Percentiles rank a stretch among this genome's conserved stretches.
phyloP scores from a whole-genome alignment of 352 stramenopile species.

The Phytophthora sojae region DNA sequence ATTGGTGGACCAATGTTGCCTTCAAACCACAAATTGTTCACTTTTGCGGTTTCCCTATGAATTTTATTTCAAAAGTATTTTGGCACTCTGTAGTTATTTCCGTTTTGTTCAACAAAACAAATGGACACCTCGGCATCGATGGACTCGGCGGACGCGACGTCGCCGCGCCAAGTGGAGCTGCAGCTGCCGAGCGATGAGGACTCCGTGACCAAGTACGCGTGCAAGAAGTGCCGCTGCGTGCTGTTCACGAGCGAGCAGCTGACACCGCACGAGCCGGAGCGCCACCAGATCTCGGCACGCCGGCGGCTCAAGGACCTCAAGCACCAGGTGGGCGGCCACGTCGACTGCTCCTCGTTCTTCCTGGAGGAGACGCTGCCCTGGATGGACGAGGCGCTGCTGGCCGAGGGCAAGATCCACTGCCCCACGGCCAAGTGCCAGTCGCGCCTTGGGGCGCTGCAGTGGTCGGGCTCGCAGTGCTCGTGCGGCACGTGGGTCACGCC shows the following conservation, averaged over 20 bases:
- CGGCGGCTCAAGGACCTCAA: constrained; percentile 80
- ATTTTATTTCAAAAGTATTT: too few relatives aligned
- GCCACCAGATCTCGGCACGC: constrained; percentile 71
- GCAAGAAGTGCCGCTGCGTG: constrained; percentile 73
- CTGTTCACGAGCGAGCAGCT: constrained; percentile 74
- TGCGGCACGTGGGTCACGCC: constrained; percentile 87
- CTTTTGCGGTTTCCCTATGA: too few relatives aligned
- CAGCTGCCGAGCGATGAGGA: constrained; percentile 8
- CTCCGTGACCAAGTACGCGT: constrained; percentile 53
- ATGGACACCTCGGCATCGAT: neutral
- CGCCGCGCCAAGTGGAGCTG: constrained; percentile 18
- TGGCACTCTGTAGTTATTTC: too few relatives aligned
- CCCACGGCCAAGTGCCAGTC: constrained; percentile 75
- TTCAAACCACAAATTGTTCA: too few relatives aligned
- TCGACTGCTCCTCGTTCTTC: constrained; percentile 75
- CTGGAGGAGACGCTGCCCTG: constrained; percentile 69
- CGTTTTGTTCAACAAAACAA: too few relatives aligned
- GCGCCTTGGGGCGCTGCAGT: constrained; percentile 74
- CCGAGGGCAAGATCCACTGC: constrained; percentile 78
- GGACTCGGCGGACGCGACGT: constrained; percentile 3
- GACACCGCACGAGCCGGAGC: constrained; percentile 62
- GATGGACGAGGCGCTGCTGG: constrained; percentile 74
- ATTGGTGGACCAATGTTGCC: too few relatives aligned
- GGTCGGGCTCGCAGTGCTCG: constrained; percentile 84
- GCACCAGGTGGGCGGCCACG: constrained; percentile 45